These are phyloP conservation scores for Cadophora malorum DNA, from an alignment of 2,329 filamentous ascomycete genomes.

Conservation along the genomic window DNA sequence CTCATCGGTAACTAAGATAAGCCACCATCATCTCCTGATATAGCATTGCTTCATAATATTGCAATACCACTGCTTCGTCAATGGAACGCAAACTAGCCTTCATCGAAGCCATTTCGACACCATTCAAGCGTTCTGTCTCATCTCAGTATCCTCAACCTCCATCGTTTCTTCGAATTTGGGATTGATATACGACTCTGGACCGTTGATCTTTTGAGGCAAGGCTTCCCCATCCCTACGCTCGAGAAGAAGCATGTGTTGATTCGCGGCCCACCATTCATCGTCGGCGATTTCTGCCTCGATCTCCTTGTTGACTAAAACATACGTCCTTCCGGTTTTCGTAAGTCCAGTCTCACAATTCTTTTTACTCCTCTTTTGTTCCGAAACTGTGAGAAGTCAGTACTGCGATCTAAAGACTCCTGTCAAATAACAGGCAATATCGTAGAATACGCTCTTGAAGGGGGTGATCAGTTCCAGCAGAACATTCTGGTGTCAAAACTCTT, in stretches of 20 bases:
- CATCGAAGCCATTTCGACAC: neutral
- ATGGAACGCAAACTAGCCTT: neutral
- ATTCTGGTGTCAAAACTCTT: no score
- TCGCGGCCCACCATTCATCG: neutral
- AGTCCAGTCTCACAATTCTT: constrained; percentile 12
- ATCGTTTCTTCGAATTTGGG: neutral
- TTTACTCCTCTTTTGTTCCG: neutral
- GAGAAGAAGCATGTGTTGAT: constrained; percentile 6
- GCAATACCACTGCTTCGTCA: neutral
- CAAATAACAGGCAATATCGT: no score
- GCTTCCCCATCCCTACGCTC: constrained; percentile 1
- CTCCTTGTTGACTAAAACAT: constrained; percentile 12
- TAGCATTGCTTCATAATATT: no score
- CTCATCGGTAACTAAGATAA: no score
- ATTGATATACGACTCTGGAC: neutral
- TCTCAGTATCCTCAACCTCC: neutral
- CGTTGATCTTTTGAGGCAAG: neutral
- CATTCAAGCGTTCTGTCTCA: neutral
- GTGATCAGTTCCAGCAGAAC: no score
- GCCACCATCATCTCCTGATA: no score
- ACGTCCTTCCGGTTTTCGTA: constrained; percentile 9
- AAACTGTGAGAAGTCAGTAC: neutral
- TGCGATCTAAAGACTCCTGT: no score
- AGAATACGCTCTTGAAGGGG: no score
- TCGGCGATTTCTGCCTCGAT: constrained; percentile 19